Evolutionary conservation across 768 basidiomycete genomes (phyloP).

Genomic region (Rhodotorula taiwanensis): DNA sequence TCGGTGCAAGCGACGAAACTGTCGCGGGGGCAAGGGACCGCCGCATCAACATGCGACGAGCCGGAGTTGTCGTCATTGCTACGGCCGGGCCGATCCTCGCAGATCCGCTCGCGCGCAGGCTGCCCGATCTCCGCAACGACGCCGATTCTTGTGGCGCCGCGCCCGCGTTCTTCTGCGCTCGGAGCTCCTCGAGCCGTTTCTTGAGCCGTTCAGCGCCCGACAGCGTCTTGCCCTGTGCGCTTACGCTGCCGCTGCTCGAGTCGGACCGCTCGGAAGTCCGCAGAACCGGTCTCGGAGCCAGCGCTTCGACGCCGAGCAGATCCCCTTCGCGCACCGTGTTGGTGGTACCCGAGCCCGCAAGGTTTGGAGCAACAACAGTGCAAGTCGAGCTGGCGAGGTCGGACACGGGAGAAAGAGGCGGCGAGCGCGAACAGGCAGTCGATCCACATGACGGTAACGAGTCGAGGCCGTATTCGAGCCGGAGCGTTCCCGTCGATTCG

Average conservation of each 20-base stretch:
- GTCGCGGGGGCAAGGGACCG: not conserved
- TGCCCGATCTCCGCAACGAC: too few relatives aligned
- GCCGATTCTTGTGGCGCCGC: too few relatives aligned
- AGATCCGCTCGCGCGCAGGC: too few relatives aligned
- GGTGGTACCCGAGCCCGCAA: not conserved
- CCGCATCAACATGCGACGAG: too few relatives aligned
- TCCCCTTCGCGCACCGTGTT: not conserved
- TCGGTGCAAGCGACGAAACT: not conserved
- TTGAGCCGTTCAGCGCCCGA: conserved; percentile 15
- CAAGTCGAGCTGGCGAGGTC: conserved; percentile 8
- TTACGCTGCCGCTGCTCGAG: not conserved
- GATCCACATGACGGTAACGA: not conserved
- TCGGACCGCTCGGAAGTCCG: not conserved
- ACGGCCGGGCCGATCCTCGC: too few relatives aligned
- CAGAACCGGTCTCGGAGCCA: not conserved
- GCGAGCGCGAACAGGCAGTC: not conserved
- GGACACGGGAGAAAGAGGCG: not conserved
- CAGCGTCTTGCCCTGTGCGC: not conserved
- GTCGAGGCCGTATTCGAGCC: not conserved
- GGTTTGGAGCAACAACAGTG: not conserved
- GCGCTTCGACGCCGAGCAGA: conserved; percentile 5
- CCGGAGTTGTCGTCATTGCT: too few relatives aligned
- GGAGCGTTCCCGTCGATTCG: conserved; percentile 21
- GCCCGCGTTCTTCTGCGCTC: conserved; percentile 1
- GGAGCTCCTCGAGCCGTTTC: conserved; percentile 13